Base-by-base conservation (phyloP, 768 basidiomycete species). In the Daedaleopsis sinensis region DNA sequence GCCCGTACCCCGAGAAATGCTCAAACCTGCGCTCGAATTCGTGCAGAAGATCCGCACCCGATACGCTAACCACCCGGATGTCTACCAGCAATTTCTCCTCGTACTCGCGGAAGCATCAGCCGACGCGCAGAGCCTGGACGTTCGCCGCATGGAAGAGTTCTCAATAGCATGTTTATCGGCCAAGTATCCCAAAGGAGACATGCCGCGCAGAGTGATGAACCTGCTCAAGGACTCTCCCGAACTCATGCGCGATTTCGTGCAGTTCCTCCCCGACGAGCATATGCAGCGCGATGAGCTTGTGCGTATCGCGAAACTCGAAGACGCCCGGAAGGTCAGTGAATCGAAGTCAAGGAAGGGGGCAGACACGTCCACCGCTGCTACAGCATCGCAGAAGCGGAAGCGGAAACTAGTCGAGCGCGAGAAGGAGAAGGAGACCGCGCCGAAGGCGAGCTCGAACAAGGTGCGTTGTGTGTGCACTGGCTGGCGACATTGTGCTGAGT, bases 41-140 rank as follows among this genome's bases (percentile, higher is more conserved):
- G 94, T 99, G 37, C 94, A 96, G 76, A 94, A 94, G 77, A 97
- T 98, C 76, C 98, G 97, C 74, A 89, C 90, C 61, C 87, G 94
- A 16, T 97, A 93, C 74, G 72, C 74, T 27, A 73, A 76, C 58
- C 92, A 96, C 63, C 84, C 93, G 0, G 93, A 94, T 15, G 94
- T 91, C 5, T 94, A 93, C 66, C 83, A 84, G 56, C 84, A 86
- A 65, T 94, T 94, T 69, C 74, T 93, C 24, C 89, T 90, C 67
- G 88, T 93, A 55, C 75, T 94, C 3, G 84, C 86, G 77, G 59
- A 82, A 46, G 86, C 87, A 77, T 52, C 35, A 37, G 15, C 15
- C 51, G 37, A 54, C 58, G 15, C 54, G 49, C 49, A 53, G 23
- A 67, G 73, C 19, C 81, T 82, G 38, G 78, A 80, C 48, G 81